Evolutionary conservation across 805 yeast species (phyloP), one percentile per base, ranked within the genome.

Genomic region (Ogataea paraovalis): DNA sequence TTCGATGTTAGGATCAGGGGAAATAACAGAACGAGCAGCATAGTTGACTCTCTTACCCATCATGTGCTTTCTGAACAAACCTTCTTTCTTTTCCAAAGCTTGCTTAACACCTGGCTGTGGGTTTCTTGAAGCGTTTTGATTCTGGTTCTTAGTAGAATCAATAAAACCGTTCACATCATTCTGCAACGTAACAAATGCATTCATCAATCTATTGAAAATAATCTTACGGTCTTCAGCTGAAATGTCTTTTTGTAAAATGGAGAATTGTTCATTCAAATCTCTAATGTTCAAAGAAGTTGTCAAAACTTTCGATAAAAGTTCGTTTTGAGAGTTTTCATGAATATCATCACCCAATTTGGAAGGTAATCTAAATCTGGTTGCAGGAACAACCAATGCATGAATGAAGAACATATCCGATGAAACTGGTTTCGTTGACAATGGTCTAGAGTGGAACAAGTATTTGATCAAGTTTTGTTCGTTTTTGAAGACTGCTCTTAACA

Each of bases 31-130:
- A 72, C 99, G 89, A 44, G 99, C 99, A 45, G 98, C 97, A 63
- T 88, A 92, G 68, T 94, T 95, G 50, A 94, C 99, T 75, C 99
- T 90, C 76, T 94, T 94, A 66, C 99, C 99, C 99, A 94, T 94
- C 99, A 94, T 94, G 65, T 94, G 96, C 67, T 92, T 94, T 75
- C 99, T 82, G 76, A 94, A 94, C 55, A 92, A 75, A 66, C 99
- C 99, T 71, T 94, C 99, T 67, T 94, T 94, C 82, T 94, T 92
- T 70, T 94, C 99, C 62, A 94, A 75, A 10, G 96, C 96, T 74
- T 94, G 99, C 67, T 94, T 94, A 61, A 94, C 82, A 73, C 99
- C 99, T 2, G 99, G 99, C 36, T 80, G 78, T 22, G 97, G 91
- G 43, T 79, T 69, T 53, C 83, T 80, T 12, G 85, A 82, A 21